A percentile compares a stretch with the other conserved stretches of the same genome.
These are phyloP conservation scores for Hymenoscyphus fructigenus DNA, from an alignment of 2,329 filamentous ascomycete genomes.

Conservation along the genomic window DNA sequence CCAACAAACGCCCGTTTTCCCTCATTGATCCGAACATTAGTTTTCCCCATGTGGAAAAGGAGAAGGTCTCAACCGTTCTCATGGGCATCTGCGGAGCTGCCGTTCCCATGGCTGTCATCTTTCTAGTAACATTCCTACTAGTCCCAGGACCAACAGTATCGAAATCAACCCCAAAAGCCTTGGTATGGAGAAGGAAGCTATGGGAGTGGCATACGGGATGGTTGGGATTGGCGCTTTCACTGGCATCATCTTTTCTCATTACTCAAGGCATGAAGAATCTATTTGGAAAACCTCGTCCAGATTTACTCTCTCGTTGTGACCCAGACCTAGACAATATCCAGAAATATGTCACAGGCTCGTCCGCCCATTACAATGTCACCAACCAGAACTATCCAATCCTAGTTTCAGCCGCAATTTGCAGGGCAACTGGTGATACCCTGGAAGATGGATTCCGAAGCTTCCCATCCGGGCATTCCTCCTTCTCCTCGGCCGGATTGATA, in stretches of 20 bases:
- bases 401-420: constrained; percentile 76
- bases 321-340: constrained; percentile 68
- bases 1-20: constrained; percentile 70
- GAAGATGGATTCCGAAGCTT: constrained; percentile 85
- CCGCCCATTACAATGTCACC: constrained; percentile 41
- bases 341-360: constrained; percentile 61
- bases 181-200: constrained; percentile 77
- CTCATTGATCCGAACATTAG: constrained; percentile 73
- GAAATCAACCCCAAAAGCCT: constrained; percentile 57
- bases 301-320: constrained; percentile 68
- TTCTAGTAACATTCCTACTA: constrained; percentile 65
- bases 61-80: constrained; percentile 69
- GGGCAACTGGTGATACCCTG: constrained; percentile 60
- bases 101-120: constrained; percentile 66
- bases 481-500: constrained; percentile 74
- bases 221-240: constrained; percentile 75
- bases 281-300: constrained; percentile 63
- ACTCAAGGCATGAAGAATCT: constrained; percentile 82
- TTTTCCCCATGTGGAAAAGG: constrained; percentile 68
- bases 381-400: constrained; percentile 58
- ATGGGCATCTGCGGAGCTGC: constrained; percentile 63
- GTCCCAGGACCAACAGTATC: constrained; percentile 71
- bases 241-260: constrained; percentile 73
- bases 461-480: constrained; percentile 73
- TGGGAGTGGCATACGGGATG: constrained; percentile 89